phyloP scores from a whole-genome alignment of 768 basidiomycete species.

The Lentinula lateritia region DNA sequence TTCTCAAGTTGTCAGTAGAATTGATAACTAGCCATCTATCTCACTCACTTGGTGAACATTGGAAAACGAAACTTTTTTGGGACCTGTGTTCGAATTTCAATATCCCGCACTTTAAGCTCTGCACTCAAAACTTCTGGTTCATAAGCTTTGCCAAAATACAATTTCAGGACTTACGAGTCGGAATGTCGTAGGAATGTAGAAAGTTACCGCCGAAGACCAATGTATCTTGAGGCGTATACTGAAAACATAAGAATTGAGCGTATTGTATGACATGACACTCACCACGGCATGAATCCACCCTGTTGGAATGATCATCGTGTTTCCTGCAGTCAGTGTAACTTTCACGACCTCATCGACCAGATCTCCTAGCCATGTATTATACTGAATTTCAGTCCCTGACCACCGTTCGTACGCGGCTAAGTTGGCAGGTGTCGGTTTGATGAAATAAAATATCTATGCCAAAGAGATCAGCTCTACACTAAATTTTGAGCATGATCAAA shows the following conservation, averaged over 20 bases:
- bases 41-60: constrained; percentile 59
- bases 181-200: constrained; percentile 86
- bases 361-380: constrained; percentile 87
- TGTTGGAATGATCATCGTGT: constrained; percentile 92
- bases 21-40: background rate
- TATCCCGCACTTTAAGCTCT: constrained; percentile 87
- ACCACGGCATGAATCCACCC: constrained; percentile 99
- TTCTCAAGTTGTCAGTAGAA: background rate
- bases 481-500: background rate
- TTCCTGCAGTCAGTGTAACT: constrained; percentile 68
- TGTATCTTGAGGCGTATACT: constrained; percentile 90
- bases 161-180: constrained; percentile 58
- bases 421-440: constrained; percentile 82
- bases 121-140: constrained; percentile 4
- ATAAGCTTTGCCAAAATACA: background rate
- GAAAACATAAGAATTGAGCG: background rate
- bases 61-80: constrained; percentile 91
- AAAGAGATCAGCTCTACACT: constrained; percentile 1
- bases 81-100: constrained; percentile 89
- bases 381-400: constrained; percentile 90
- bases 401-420: constrained; percentile 88
- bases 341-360: constrained; percentile 88
- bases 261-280: constrained; percentile 21
- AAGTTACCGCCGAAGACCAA: constrained; percentile 98
- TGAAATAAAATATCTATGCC: constrained; percentile 88